These are phyloP conservation scores for Wickerhamiella hasegawae DNA, from an alignment of 805 yeast genomes.

Conservation along the genomic window DNA sequence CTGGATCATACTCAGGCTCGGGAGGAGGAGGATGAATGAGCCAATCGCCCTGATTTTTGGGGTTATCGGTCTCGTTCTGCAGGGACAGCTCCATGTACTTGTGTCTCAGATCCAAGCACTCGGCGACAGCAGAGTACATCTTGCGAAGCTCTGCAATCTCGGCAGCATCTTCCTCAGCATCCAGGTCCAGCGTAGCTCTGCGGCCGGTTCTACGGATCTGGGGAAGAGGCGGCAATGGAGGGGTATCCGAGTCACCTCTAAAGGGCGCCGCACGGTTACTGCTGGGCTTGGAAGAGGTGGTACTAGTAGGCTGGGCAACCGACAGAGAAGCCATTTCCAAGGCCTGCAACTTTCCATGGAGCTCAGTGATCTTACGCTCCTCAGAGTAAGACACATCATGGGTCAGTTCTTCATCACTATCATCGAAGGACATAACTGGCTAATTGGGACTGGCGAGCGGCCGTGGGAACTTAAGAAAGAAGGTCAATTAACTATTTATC, in stretches of 20 bases:
- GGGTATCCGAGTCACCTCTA: slow-evolving; percentile 1
- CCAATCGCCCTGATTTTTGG: slow-evolving; percentile 68
- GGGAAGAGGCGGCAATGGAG: slow-evolving; percentile 5
- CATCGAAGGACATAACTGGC: slow-evolving; percentile 3
- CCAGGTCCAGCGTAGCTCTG: slow-evolving; percentile 11
- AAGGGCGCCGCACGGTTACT: background rate
- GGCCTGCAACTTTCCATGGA: slow-evolving; percentile 15
- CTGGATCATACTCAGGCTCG: slow-evolving; percentile 64
- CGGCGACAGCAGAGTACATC: slow-evolving; percentile 24
- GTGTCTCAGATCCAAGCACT: slow-evolving; percentile 56
- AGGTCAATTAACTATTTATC: too few relatives aligned
- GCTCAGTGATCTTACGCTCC: slow-evolving; percentile 9
- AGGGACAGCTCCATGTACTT: slow-evolving; percentile 56
- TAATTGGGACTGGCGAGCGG: too few relatives aligned
- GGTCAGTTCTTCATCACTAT: slow-evolving; percentile 3
- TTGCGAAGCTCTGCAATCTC: slow-evolving; percentile 21
- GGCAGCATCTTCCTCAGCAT: slow-evolving; percentile 19
- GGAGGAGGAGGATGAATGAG: slow-evolving; percentile 86
- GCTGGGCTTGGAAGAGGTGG: background rate
- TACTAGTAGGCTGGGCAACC: background rate
- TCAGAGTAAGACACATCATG: slow-evolving; percentile 14
- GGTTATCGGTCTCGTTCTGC: slow-evolving; percentile 66
- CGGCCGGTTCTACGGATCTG: slow-evolving; percentile 1
- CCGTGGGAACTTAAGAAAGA: slow-evolving; percentile 1
- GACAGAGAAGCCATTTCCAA: slow-evolving; percentile 9